Conservation (phyloP, 2,329 filamentous ascomycete species). For the Simplicillium sp. region DNA sequence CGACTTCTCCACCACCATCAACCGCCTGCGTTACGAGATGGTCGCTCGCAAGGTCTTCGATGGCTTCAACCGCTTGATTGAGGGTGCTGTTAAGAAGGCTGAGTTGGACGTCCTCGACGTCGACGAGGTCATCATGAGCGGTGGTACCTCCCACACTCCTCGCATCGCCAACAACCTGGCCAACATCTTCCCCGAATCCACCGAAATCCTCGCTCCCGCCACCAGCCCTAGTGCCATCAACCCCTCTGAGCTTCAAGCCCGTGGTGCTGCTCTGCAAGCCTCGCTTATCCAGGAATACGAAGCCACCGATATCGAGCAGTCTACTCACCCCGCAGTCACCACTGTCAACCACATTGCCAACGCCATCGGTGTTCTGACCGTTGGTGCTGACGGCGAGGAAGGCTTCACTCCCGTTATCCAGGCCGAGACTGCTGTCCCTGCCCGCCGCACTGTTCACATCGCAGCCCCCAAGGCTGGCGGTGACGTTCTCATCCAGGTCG, state of each 20-base stretch:
- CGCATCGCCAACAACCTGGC: conserved; percentile 78
- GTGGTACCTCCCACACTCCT: conserved; percentile 87
- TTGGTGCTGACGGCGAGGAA: conserved; percentile 49
- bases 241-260: conserved; percentile 80
- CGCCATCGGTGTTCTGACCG: conserved; percentile 76
- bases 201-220: conserved; percentile 71
- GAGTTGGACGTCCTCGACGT: conserved; percentile 86
- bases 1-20: conserved; percentile 87
- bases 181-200: conserved; percentile 71
- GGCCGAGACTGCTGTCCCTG: conserved; percentile 81
- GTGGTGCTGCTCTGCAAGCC: conserved; percentile 91
- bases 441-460: conserved; percentile 75
- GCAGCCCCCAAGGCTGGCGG: conserved; percentile 69
- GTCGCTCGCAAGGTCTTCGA: conserved; percentile 78
- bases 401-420: conserved; percentile 74
- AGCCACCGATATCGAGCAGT: conserved; percentile 86
- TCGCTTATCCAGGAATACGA: conserved; percentile 94
- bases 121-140: conserved; percentile 87
- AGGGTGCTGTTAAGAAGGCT: conserved; percentile 83
- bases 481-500: conserved; percentile 79
- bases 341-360: conserved; percentile 84
- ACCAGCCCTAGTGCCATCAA: conserved; percentile 74
- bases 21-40: conserved; percentile 87
- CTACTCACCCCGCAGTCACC: conserved; percentile 88
- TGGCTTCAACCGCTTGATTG: conserved; percentile 77